Percentiles rank a stretch among this genome's conserved stretches.
phyloP scores from a whole-genome alignment of 2,329 filamentous ascomycete genomes.

The Alternaria viburni region DNA sequence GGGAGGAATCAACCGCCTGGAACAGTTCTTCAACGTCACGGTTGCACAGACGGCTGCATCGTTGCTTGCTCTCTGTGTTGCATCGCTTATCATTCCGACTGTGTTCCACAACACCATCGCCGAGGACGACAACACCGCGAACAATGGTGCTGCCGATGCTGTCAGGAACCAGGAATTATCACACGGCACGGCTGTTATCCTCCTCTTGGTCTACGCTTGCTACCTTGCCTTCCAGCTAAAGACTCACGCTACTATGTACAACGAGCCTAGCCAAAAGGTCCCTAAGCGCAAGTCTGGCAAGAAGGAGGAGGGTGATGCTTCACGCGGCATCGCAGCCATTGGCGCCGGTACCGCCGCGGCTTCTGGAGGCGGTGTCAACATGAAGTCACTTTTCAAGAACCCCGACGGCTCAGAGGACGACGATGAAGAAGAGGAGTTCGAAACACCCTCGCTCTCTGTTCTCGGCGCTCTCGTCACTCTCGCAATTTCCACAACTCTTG shows the following conservation, averaged over 20 bases:
- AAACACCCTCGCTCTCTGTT: slow-evolving; percentile 77
- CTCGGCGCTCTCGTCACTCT: slow-evolving; percentile 75
- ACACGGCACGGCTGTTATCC: slow-evolving; percentile 76
- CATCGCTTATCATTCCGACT: slow-evolving; percentile 85
- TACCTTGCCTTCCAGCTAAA: slow-evolving; percentile 93
- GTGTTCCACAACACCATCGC: slow-evolving; percentile 65
- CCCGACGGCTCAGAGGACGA: slow-evolving; percentile 47
- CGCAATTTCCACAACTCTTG: slow-evolving; percentile 74
- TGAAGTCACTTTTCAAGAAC: slow-evolving; percentile 54
- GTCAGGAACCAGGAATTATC: slow-evolving; percentile 55
- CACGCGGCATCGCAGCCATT: slow-evolving; percentile 59
- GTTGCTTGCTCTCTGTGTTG: slow-evolving; percentile 78
- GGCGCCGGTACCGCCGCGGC: slow-evolving; percentile 59
- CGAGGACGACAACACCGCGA: slow-evolving; percentile 23
- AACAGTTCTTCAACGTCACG: slow-evolving; percentile 90
- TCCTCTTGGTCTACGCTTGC: slow-evolving; percentile 80
- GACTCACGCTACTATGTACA: slow-evolving; percentile 82
- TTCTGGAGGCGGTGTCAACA: slow-evolving; percentile 58
- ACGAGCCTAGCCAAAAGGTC: slow-evolving; percentile 78
- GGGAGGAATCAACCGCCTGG: slow-evolving; percentile 76
- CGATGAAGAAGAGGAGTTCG: slow-evolving; percentile 72
- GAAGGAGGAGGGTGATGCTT: slow-evolving; percentile 58
- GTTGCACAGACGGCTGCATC: slow-evolving; percentile 90
- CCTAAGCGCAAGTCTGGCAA: slow-evolving; percentile 60
- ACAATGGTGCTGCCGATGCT: slow-evolving; percentile 27